Base-by-base conservation (phyloP, 176 grass and related monocot genomes). In the Oryza glaberrima region DNA sequence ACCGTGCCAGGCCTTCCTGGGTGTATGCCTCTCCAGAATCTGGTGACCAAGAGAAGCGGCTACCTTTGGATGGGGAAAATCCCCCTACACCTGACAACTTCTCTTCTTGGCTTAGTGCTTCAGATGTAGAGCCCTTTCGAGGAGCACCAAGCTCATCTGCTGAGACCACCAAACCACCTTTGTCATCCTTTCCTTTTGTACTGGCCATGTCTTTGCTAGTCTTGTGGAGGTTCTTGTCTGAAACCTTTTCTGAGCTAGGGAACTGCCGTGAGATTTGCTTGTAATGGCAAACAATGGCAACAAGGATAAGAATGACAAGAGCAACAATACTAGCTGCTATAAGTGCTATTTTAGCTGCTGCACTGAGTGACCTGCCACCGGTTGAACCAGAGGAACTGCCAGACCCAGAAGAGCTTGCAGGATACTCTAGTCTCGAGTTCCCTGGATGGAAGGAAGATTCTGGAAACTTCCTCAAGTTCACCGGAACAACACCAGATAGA, bases 361-460 rank as follows among this genome's bases (percentile, higher is more conserved):
- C 73, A 69, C 77, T 69, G 4, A 96, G 83, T 69, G 86, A 67
- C 70, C 69, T 94, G 46, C 87, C 90, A 65, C 87, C 66, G 30
- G 38, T 44, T 64, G 66, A 81, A 82, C 83, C 83, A 79, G 88
- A 77, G 69, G 83, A 78, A 69, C 41, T 85, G 3, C 78, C 73
- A 22, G 92, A 94, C 79, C 90, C 91, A 71, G 86, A 47, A 74
- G 91, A 75, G 82, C 78, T 77, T 78, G 82, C 64, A 82, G 97
- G 97, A 78, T 92, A 83, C 25, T 91, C 91, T 81, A 99, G 77
- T 60, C 89, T 96, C 19, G 94, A 85, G 86, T 99, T 99, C 47
- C 97, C 97, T 20, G 97, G 97, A 73, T 99, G 97, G 94, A 99
- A 99, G 61, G 94, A 94, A 84, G 97, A 99, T 69, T 96, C 94